Evolutionary conservation across 2,329 filamentous ascomycete species (phyloP).

Genomic region (Pseudogymnoascus sp.): DNA sequence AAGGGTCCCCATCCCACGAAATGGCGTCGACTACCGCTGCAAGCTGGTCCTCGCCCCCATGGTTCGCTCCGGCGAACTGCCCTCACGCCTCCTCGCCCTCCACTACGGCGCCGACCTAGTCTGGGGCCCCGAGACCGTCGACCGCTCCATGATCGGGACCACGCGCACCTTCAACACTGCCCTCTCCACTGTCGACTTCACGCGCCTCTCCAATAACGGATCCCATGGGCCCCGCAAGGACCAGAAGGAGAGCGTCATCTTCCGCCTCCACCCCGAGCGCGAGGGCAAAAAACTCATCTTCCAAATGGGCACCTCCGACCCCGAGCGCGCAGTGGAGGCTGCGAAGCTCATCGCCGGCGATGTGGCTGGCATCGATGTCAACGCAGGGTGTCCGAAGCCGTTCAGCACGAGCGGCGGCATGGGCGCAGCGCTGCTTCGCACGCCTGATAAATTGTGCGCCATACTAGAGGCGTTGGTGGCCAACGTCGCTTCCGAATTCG

Average conservation of each 20-base stretch:
- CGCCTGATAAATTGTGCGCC: conserved; percentile 71
- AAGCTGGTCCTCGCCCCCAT: conserved; percentile 95
- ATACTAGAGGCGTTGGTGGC: conserved; percentile 79
- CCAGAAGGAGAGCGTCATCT: conserved; percentile 63
- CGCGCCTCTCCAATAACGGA: conserved; percentile 64
- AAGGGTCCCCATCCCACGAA: conserved; percentile 73
- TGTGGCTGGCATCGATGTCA: conserved; percentile 91
- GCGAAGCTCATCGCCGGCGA: conserved; percentile 77
- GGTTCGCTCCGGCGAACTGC: conserved; percentile 94
- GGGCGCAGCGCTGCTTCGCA: conserved; percentile 83
- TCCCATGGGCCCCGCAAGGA: conserved; percentile 48
- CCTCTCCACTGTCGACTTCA: conserved; percentile 78
- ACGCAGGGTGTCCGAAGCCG: conserved; percentile 95
- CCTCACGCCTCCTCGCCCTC: conserved; percentile 77
- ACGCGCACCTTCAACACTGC: conserved; percentile 66
- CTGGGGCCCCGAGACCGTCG: conserved; percentile 95
- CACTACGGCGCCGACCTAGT: conserved; percentile 95
- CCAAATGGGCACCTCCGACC: conserved; percentile 83
- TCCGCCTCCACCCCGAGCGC: conserved; percentile 67
- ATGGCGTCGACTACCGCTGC: conserved; percentile 87
- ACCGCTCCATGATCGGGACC: conserved; percentile 83
- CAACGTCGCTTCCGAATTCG: conserved; percentile 65
- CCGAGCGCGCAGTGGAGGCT: conserved; percentile 73
- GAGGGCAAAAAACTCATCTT: conserved; percentile 76
- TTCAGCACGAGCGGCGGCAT: conserved; percentile 92